These are phyloP conservation scores for Corylus avellana DNA, from an alignment of 306 rosid species.

Conservation along the genomic window DNA sequence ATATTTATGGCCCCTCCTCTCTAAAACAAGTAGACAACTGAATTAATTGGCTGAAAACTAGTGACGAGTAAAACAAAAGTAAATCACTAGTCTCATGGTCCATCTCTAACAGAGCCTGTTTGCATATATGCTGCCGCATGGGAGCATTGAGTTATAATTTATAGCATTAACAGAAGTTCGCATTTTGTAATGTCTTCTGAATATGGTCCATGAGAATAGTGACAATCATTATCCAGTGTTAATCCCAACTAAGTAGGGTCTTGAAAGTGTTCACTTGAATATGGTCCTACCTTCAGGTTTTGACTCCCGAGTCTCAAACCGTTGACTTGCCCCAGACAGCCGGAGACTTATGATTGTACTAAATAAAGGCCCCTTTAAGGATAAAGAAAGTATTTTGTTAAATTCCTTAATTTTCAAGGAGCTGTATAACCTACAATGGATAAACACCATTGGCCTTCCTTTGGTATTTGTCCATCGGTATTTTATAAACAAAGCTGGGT, in stretches of 20 bases:
- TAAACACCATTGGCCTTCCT: no score
- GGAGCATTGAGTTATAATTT: background rate
- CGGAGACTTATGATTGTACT: background rate
- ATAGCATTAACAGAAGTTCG: background rate
- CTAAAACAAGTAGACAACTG: no score
- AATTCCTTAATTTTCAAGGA: background rate
- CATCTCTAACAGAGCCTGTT: background rate
- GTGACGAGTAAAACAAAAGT: no score
- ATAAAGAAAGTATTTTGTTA: background rate
- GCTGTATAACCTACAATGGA: no score
- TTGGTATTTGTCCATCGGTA: background rate
- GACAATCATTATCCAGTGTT: background rate
- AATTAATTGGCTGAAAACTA: no score
- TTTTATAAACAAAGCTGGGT: background rate
- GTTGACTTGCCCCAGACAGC: background rate
- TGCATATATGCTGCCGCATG: background rate
- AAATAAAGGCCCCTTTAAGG: background rate
- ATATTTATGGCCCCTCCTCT: no score
- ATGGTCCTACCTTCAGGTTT: background rate
- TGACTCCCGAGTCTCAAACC: background rate
- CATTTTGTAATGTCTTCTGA: background rate
- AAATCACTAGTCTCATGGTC: no score
- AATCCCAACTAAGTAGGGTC: background rate
- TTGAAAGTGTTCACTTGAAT: background rate
- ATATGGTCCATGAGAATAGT: no score